phyloP scores from a whole-genome alignment of 2,329 filamentous ascomycete species.

The Lasiodiplodia gonubiensis region DNA sequence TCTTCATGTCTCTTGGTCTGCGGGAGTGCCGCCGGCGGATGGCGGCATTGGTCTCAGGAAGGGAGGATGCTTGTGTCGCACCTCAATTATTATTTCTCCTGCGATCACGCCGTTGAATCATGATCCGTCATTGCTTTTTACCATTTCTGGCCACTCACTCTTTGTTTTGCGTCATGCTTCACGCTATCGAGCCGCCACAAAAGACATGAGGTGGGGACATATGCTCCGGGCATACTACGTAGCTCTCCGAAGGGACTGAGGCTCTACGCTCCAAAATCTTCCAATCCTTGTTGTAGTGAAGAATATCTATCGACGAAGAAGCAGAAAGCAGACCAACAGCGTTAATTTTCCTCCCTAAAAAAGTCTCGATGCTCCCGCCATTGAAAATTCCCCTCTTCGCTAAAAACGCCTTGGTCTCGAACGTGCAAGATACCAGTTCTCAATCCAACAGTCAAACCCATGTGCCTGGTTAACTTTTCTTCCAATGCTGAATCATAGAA shows the following conservation, averaged over 20 bases:
- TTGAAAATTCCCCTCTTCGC: too few species aligned
- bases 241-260: not conserved
- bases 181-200: not conserved
- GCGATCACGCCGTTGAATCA: conserved; percentile 8
- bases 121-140: conserved; percentile 9
- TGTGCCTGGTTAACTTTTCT: not conserved
- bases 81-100: conserved; percentile 10
- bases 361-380: not conserved
- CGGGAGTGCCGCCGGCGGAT: not conserved
- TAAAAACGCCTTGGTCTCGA: not conserved
- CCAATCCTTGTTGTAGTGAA: not conserved
- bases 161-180: not conserved
- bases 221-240: too few species aligned
- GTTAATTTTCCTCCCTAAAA: not conserved
- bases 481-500: conserved; percentile 1
- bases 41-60: not conserved
- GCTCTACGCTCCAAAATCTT: not conserved
- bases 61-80: not conserved
- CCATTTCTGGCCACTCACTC: not conserved
- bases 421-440: not conserved
- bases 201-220: not conserved
- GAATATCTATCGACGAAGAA: not conserved
- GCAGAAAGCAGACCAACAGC: not conserved
- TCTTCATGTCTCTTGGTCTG: not conserved
- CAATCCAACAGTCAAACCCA: not conserved